A percentile compares a stretch with the other conserved stretches of the same genome.
These are phyloP conservation scores for Naematelia aurantialba DNA, from an alignment of 768 basidiomycete species.

Conservation along the genomic window DNA sequence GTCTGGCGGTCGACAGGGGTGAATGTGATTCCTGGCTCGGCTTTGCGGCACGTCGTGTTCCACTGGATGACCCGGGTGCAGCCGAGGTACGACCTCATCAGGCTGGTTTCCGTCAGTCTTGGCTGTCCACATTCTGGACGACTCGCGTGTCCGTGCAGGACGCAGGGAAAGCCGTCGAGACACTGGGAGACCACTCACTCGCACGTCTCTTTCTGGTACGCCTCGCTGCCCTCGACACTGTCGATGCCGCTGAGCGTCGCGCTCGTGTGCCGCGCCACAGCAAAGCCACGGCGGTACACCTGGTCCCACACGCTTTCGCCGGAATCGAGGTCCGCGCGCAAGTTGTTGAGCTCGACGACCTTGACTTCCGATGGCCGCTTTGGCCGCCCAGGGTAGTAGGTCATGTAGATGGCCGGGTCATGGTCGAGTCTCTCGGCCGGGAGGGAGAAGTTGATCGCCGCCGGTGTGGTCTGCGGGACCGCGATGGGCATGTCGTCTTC, in stretches of 20 bases:
- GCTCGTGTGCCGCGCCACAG: not conserved
- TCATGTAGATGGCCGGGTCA: conserved; percentile 13
- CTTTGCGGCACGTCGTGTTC: conserved; percentile 27
- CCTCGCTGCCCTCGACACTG: not conserved
- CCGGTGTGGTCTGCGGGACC: too few species aligned
- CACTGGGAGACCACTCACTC: not conserved
- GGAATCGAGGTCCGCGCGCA: conserved; percentile 9
- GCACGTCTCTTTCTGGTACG: not conserved
- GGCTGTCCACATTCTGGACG: not conserved
- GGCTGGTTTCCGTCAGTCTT: not conserved
- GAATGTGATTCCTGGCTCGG: conserved; percentile 12
- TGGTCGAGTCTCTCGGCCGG: conserved; percentile 21
- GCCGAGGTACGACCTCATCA: not conserved
- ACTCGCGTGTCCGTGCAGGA: not conserved
- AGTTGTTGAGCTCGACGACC: conserved; percentile 18
- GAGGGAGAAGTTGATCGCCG: conserved; percentile 32
- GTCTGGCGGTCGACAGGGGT: conserved; percentile 15
- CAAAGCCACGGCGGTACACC: not conserved
- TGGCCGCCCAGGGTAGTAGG: conserved; percentile 4
- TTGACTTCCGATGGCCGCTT: conserved; percentile 20
- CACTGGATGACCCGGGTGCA: conserved; percentile 24
- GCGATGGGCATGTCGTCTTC: too few species aligned
- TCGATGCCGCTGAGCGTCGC: not conserved
- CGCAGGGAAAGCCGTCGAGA: not conserved
- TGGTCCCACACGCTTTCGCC: not conserved